Percentiles rank a stretch among this genome's conserved stretches.
phyloP scores from a whole-genome alignment of 306 rosid genomes.

The Prunus kanzakura region DNA sequence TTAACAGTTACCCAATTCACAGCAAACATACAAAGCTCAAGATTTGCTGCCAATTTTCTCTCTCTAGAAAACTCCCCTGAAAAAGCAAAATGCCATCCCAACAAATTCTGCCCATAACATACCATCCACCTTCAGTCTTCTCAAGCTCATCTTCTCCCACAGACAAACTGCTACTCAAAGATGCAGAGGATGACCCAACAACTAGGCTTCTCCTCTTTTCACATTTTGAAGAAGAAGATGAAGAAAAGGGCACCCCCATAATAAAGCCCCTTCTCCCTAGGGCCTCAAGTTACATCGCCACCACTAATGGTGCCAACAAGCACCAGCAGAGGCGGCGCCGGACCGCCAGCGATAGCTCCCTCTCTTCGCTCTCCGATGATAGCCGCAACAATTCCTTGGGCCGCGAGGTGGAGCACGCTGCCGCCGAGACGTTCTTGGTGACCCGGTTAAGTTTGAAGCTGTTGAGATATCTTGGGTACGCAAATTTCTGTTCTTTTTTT shows the following conservation, averaged over 20 bases:
- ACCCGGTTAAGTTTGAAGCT: conserved; percentile 66
- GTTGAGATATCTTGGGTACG: conserved; percentile 70
- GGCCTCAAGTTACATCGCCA: conserved; percentile 41
- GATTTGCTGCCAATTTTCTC: background rate
- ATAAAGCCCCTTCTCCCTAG: conserved; percentile 45
- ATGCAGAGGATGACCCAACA: conserved; percentile 38
- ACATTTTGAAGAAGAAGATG: conserved; percentile 36
- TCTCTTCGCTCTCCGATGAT: conserved; percentile 26
- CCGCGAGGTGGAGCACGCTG: conserved; percentile 47
- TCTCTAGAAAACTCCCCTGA: background rate
- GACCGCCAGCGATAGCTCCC: conserved; percentile 49
- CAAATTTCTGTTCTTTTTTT: background rate
- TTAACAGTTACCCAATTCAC: background rate
- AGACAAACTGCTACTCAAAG: conserved; percentile 25
- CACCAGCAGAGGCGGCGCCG: conserved; percentile 69
- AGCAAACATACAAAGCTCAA: background rate
- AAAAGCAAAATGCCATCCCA: conserved; percentile 54
- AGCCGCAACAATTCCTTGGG: conserved; percentile 29
- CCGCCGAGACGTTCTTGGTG: conserved; percentile 55
- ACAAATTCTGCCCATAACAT: conserved; percentile 46
- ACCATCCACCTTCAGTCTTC: conserved; percentile 23
- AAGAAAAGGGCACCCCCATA: conserved; percentile 21
- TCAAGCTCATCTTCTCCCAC: background rate
- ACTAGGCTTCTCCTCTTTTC: conserved; percentile 40
- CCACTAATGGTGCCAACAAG: background rate